Evolutionary conservation across 129 eudicot genomes (phyloP).

Genomic region (Chrysanthemum seticuspe): DNA sequence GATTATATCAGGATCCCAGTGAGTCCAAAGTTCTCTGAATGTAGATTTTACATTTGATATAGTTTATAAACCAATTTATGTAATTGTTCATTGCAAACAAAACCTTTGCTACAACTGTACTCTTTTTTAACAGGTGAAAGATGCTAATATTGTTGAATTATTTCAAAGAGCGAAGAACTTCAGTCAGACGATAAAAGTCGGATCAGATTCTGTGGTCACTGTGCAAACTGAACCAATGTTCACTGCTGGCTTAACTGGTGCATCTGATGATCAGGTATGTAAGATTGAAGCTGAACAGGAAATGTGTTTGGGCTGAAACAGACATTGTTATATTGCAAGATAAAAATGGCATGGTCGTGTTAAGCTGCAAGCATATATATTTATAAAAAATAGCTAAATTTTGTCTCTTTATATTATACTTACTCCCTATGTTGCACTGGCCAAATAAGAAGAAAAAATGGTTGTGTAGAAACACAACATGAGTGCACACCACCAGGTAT

Average conservation of each 20-base stretch:
- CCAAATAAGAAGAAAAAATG: too few relatives aligned
- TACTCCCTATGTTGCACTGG: too few relatives aligned
- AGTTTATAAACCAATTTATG: constrained; percentile 1
- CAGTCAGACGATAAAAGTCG: constrained; percentile 35
- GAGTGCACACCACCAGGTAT: background rate
- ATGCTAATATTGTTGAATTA: constrained; percentile 42
- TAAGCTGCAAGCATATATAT: too few relatives aligned
- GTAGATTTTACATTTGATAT: background rate
- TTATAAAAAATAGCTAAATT: too few relatives aligned
- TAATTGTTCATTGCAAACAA: background rate
- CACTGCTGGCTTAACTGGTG: constrained; percentile 25
- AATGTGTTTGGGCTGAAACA: too few relatives aligned
- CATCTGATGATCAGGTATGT: constrained; percentile 30
- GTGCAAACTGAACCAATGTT: constrained; percentile 33
- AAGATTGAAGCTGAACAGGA: constrained; percentile 15
- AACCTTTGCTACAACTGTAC: too few relatives aligned
- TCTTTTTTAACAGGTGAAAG: constrained; percentile 53
- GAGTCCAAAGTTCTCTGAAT: constrained; percentile 23
- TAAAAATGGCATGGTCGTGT: too few relatives aligned
- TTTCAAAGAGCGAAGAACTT: constrained; percentile 38
- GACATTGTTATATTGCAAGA: too few relatives aligned
- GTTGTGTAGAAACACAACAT: background rate
- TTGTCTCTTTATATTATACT: too few relatives aligned
- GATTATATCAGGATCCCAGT: constrained; percentile 80
- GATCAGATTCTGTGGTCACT: constrained; percentile 45